Base-by-base conservation (phyloP, 1,284 basidiomycete genomes). In the Cryptococcus deneoformans region DNA sequence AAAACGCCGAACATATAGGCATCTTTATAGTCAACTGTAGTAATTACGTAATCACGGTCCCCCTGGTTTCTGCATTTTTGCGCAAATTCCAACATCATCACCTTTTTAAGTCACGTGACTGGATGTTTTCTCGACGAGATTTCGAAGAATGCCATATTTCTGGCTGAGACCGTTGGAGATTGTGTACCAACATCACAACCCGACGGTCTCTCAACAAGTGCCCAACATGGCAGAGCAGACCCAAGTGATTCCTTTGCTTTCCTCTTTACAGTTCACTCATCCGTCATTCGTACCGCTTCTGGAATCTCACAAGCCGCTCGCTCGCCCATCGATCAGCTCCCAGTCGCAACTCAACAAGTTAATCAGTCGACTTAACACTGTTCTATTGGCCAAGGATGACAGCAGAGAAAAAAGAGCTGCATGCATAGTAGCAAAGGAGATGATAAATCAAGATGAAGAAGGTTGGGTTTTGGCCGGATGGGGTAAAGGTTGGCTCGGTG, bases 401-500 rank as follows among this genome's bases (percentile, higher is more conserved):
- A 59, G 58, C 1, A 34, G 56, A 10, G 64, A 69, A 8, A 57
- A 61, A 39, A 51, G 48, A 36, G 57, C 58, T 6, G 61, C 62
- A 8, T 64, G 57, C 46, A 47, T 37, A 9, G 53, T 76, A 5
- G 71, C 69, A 0, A 51, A 47, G 5, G 57, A 57, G 29, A 52
- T 77, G 0, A 54, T 78, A 0, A 29, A 53, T 46, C 66, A 72
- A 63, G 76, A 77, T 53, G 57, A 56, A 14, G 75, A 77, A 54
- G 73, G 73, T 3, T 70, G 64, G 57, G 69, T 70, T 6, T 38
- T 74, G 24, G 61, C 62, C 3, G 59, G 55, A 24, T 72, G 55
- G 46, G 76, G 75, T 2, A 77, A 75, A 56, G 60, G 57, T 2
- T 77, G 75, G 76, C 62, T 75, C 24, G 63, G 57, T 0, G 64